Evolutionary conservation across 106 monocot species (phyloP).

Genomic region (Phalaenopsis aphrodite): DNA sequence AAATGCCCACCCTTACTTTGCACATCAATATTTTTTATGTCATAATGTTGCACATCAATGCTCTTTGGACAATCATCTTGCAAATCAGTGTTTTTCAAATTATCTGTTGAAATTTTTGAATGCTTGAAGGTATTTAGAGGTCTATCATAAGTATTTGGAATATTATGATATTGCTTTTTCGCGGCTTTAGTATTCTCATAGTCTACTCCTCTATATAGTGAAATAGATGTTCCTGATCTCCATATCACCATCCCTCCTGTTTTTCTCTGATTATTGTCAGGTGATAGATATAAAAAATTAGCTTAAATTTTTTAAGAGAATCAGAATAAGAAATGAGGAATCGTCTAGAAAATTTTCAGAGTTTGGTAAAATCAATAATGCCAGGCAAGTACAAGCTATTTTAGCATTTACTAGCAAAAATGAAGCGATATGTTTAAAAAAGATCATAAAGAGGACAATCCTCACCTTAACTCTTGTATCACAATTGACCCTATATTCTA

Average conservation of each 20-base stretch:
- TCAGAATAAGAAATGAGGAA: not conserved
- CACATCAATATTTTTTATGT: not conserved
- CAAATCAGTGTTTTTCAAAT: not conserved
- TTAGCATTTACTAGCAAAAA: not conserved
- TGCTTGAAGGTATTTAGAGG: slow-evolving; percentile 11
- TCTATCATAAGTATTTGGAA: slow-evolving; percentile 13
- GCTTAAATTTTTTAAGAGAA: not conserved
- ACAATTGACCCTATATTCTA: not conserved
- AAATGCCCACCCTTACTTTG: not conserved
- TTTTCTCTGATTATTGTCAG: slow-evolving; percentile 58
- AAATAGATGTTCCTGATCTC: slow-evolving; percentile 91
- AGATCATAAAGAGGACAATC: too few relatives aligned
- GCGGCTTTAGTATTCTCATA: slow-evolving; percentile 49
- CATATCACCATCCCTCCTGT: slow-evolving; percentile 97
- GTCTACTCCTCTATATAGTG: slow-evolving; percentile 71
- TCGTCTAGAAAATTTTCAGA: not conserved
- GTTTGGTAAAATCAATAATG: not conserved
- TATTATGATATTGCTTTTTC: slow-evolving; percentile 20
- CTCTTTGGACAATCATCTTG: not conserved
- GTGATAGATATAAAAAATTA: slow-evolving; percentile 9
- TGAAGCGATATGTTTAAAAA: too few relatives aligned
- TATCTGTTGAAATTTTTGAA: not conserved
- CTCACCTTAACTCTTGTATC: too few relatives aligned
- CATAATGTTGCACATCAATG: slow-evolving; percentile 1
- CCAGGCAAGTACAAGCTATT: not conserved